Percentiles rank a stretch among this genome's conserved stretches.
Conservation (phyloP, 495 filamentous ascomycete species). For the Cercophora sp. region DNA sequence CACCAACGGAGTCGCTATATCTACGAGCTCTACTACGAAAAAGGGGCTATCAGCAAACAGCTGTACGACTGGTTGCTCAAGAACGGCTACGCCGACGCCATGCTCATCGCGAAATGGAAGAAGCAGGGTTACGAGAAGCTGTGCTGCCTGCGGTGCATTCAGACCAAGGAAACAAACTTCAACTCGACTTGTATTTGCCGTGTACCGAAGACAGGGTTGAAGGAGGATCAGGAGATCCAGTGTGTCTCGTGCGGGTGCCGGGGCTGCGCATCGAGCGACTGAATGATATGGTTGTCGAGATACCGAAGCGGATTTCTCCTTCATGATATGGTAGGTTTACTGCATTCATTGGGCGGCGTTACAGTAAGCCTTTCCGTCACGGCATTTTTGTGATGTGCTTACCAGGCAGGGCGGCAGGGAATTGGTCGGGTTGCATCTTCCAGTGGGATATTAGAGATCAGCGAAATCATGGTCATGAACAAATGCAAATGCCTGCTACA, state of each 20-base stretch:
- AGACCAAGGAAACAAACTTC: slow-evolving; percentile 99
- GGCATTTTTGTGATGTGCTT: not conserved
- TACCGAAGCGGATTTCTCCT: not conserved
- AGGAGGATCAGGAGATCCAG: slow-evolving; percentile 84
- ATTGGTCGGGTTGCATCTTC: not conserved
- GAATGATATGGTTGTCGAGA: not conserved
- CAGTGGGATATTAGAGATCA: not conserved
- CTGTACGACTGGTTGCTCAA: slow-evolving; percentile 97
- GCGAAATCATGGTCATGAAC: not conserved
- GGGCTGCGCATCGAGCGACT: slow-evolving; percentile 87
- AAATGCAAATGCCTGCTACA: no score
- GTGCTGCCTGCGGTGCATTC: slow-evolving; percentile 93
- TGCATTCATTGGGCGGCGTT: not conserved
- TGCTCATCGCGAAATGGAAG: slow-evolving; percentile 99
- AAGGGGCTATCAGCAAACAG: slow-evolving; percentile 85
- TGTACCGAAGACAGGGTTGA: slow-evolving; percentile 86
- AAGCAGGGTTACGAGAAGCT: slow-evolving; percentile 99
- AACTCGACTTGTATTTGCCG: slow-evolving; percentile 96
- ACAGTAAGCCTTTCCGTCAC: not conserved
- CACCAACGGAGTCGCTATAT: slow-evolving; percentile 93
- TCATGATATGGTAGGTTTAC: not conserved
- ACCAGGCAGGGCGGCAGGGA: not conserved
- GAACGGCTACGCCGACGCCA: slow-evolving; percentile 91
- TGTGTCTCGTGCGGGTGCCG: slow-evolving; percentile 96
- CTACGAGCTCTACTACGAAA: slow-evolving; percentile 97